A percentile compares a stretch with the other conserved stretches of the same genome.
These are phyloP conservation scores for Tolypocladium inflatum DNA, from an alignment of 2,329 filamentous ascomycete genomes.

Conservation along the genomic window DNA sequence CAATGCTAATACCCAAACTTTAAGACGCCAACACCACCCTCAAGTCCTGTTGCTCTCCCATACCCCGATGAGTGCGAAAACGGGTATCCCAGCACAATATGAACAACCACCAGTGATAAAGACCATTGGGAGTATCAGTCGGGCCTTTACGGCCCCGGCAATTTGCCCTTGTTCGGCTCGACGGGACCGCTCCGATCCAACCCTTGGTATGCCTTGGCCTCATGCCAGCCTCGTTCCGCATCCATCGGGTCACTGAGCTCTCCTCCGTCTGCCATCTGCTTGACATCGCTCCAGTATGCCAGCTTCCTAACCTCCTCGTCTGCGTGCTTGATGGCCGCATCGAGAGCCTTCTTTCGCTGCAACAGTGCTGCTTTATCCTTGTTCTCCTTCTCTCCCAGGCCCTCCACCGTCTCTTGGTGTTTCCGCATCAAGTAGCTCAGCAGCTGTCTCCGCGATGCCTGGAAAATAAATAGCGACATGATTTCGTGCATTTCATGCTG, in stretches of 20 bases:
- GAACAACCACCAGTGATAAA: background rate
- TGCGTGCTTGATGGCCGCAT: conserved; percentile 63
- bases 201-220: conserved; percentile 36
- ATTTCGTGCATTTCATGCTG: conserved; percentile 72
- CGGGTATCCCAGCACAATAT: too few species aligned
- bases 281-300: conserved; percentile 83
- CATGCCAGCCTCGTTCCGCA: conserved; percentile 21
- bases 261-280: conserved; percentile 51
- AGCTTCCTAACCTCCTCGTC: conserved; percentile 72
- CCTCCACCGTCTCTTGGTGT: conserved; percentile 30
- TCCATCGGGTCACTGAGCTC: conserved; percentile 35
- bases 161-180: conserved; percentile 19
- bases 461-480: conserved; percentile 82
- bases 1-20: background rate
- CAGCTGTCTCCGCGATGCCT: conserved; percentile 72
- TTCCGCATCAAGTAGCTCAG: conserved; percentile 59
- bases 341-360: conserved; percentile 55
- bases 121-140: background rate
- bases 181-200: conserved; percentile 43
- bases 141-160: background rate
- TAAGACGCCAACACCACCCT: background rate
- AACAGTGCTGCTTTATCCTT: conserved; percentile 20
- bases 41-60: background rate
- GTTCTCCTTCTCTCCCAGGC: conserved; percentile 27
- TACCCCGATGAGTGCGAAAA: background rate